Percentiles rank a stretch among this genome's conserved stretches.
phyloP scores from a whole-genome alignment of 768 basidiomycete genomes.

The Lactarius akahatsu region DNA sequence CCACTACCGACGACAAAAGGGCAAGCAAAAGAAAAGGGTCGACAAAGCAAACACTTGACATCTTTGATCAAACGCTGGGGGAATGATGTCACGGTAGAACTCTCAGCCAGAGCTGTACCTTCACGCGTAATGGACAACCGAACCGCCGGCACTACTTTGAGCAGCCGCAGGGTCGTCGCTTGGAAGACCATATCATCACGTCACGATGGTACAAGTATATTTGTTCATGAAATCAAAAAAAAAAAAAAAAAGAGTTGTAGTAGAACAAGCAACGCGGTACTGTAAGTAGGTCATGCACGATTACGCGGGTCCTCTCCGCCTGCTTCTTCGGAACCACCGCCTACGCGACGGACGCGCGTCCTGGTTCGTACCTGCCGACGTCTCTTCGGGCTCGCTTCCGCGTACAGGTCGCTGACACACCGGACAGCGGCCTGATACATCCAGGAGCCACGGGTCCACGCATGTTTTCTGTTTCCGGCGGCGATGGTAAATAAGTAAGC shows the following conservation, averaged over 20 bases:
- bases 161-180: not conserved
- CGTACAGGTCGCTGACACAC: constrained; percentile 79
- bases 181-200: not conserved
- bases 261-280: not conserved
- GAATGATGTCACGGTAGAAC: too few relatives aligned
- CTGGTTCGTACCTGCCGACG: constrained; percentile 35
- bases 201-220: not conserved
- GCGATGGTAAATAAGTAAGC: constrained; percentile 11
- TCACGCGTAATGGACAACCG: too few relatives aligned
- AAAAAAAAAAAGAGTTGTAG: not conserved
- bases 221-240: not conserved
- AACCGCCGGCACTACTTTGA: not conserved
- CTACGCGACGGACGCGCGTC: constrained; percentile 29
- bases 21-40: too few relatives aligned
- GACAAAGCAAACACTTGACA: not conserved
- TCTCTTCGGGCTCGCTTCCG: constrained; percentile 41
- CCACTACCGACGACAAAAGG: not conserved
- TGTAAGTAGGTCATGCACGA: not conserved
- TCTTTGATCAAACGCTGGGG: too few relatives aligned
- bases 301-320: constrained; percentile 18
- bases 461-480: constrained; percentile 65
- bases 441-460: constrained; percentile 84
- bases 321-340: constrained; percentile 24
- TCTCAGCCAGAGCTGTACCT: too few relatives aligned
- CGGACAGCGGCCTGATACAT: constrained; percentile 85